Evolutionary conservation across 495 filamentous ascomycete genomes (phyloP), one percentile per base, ranked within the genome.

Genomic region (Penicillium salamii): DNA sequence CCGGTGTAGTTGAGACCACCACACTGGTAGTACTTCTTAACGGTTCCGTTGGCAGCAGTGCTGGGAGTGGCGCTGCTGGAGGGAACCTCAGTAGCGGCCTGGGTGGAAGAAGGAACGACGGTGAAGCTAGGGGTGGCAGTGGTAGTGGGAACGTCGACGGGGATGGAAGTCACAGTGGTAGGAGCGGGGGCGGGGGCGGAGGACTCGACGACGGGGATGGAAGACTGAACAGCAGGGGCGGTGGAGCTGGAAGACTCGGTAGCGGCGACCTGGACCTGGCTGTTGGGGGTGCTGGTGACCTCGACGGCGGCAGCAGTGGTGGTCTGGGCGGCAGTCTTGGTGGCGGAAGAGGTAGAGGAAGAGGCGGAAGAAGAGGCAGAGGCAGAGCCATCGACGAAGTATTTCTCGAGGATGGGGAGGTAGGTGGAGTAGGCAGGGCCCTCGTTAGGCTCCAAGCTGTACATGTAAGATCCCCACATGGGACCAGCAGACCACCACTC

Each of bases 401-500:
- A 71, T 41, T 63, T 60, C 60, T 63, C 49, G 48, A 71, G 48
- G 32, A 69, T 65, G 19, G 56, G 54, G 18, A 70, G 53, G 42
- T 69, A 69, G 17, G 54, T 66, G 19, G 64, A 67, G 63, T 77
- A 83, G 0, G 78, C 82, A 13, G 65, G 60, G 0, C 82, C 78
- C 18, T 57, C 65, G 15, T 74, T 67, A 0, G 84, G 83, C 69
- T 87, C 84, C 54, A 85, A 66, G 50, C 56, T 71, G 60, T 75
- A 86, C 63, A 86, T 81, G 63, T 85, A 86, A 23, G 50, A 44
- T 45, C 75, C 67, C 80, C 74, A 79, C 75, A 72, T 76, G 38
- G 69, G 84, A 0, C 84, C 86, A 12, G 80, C 86, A 13, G 77
- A 74, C 86, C 87, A 90, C 83, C 83, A 88, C 12, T 81, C 43